phyloP scores from a whole-genome alignment of 2,329 filamentous ascomycete genomes.

The Rutstroemia sp. region DNA sequence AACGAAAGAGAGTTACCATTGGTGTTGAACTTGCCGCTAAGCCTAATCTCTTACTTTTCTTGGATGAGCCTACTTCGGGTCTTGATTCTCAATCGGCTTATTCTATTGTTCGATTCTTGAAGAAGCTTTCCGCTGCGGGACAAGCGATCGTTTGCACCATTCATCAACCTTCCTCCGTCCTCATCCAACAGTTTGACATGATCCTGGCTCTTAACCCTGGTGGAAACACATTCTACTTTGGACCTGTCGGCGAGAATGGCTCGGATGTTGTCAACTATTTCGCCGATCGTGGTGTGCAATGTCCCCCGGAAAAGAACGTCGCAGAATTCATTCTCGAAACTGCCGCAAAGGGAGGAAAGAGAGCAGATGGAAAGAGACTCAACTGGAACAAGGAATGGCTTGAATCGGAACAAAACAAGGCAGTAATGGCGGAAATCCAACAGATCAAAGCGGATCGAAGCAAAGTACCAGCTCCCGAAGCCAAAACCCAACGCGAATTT shows the following conservation, averaged over 20 bases:
- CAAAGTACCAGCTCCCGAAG: constrained; percentile 33
- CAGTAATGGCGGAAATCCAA: constrained; percentile 57
- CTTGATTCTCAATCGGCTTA: constrained; percentile 63
- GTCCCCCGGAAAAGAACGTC: constrained; percentile 59
- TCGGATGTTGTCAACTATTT: constrained; percentile 61
- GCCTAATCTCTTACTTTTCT: constrained; percentile 58
- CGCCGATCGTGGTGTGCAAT: constrained; percentile 54
- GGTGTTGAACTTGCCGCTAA: constrained; percentile 67
- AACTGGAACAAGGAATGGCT: constrained; percentile 74
- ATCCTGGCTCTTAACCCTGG: constrained; percentile 61
- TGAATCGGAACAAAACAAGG: constrained; percentile 52
- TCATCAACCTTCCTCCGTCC: constrained; percentile 61
- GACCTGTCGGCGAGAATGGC: constrained; percentile 61
- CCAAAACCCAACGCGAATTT: constrained; percentile 46
- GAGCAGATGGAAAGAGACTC: constrained; percentile 45
- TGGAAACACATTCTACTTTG: constrained; percentile 66
- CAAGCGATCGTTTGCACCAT: constrained; percentile 70
- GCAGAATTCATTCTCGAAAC: constrained; percentile 62
- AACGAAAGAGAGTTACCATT: constrained; percentile 65
- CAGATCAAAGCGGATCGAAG: constrained; percentile 27
- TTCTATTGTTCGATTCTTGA: constrained; percentile 60
- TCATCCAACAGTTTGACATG: constrained; percentile 69
- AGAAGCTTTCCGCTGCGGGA: constrained; percentile 58
- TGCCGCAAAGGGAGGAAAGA: constrained; percentile 43
- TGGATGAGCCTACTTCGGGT: constrained; percentile 66